These are phyloP conservation scores for Mycena capillaripes DNA, from an alignment of 768 basidiomycete species.

Conservation along the genomic window DNA sequence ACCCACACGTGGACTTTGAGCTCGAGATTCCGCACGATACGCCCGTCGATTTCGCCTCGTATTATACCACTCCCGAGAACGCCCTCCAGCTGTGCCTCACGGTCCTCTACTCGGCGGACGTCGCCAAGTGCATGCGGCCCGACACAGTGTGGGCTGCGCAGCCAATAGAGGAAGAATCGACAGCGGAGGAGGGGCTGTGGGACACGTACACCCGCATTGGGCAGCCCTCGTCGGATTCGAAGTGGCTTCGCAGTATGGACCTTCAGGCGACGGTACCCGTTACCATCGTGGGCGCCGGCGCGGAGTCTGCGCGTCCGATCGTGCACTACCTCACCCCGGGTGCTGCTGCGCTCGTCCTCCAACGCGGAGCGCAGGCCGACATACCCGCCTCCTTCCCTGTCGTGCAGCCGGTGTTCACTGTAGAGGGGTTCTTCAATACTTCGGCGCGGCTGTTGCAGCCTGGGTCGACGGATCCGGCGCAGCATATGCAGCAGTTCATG, in stretches of 20 bases:
- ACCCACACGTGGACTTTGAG: conserved; percentile 19
- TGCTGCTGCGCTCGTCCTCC: not conserved
- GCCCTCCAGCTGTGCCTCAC: not conserved
- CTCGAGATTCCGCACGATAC: not conserved
- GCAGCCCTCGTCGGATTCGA: not conserved
- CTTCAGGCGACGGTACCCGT: conserved; percentile 1
- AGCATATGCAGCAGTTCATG: not conserved
- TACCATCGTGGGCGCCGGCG: not conserved
- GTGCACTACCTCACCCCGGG: conserved; percentile 19
- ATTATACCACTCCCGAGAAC: not conserved
- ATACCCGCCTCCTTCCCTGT: conserved; percentile 6
- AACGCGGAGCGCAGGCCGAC: not conserved
- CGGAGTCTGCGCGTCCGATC: not conserved
- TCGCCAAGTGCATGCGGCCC: not conserved
- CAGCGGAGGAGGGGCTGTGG: conserved; percentile 24
- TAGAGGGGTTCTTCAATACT: conserved; percentile 16
- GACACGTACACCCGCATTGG: conserved; percentile 7
- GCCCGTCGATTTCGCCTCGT: conserved; percentile 12
- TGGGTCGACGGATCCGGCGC: conserved; percentile 1
- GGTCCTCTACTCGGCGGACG: conserved; percentile 8
- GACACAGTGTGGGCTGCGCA: not conserved
- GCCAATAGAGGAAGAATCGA: not conserved
- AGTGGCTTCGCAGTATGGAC: not conserved
- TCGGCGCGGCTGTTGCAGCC: conserved; percentile 17
- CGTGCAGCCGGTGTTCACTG: conserved; percentile 5